Percentiles rank a stretch among this genome's conserved stretches.
Evolutionary conservation across 2,329 filamentous ascomycete genomes (phyloP).

Genomic region (Juglanconis juglandina): DNA sequence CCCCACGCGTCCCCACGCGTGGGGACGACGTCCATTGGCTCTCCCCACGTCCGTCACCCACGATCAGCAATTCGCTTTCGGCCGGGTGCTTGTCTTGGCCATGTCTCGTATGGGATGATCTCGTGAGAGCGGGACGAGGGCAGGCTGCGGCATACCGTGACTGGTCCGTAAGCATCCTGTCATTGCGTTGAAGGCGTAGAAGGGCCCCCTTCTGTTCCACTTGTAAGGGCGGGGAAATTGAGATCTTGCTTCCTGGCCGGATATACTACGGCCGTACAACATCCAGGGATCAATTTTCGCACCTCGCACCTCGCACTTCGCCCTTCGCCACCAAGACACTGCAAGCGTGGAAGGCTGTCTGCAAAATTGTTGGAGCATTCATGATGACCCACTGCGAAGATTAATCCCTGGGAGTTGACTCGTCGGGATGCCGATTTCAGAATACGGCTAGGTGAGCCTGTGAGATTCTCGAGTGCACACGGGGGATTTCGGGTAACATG

Average conservation of each 20-base stretch:
- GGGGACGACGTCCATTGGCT: neutral
- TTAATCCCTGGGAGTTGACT: neutral
- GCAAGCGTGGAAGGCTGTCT: too few relatives aligned
- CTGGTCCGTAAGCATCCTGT: too few relatives aligned
- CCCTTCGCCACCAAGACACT: too few relatives aligned
- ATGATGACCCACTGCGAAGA: too few relatives aligned
- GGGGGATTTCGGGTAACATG: neutral
- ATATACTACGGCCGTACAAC: neutral
- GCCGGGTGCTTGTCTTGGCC: neutral
- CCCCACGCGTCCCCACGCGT: conserved; percentile 3
- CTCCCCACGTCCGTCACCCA: neutral
- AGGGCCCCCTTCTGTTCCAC: neutral
- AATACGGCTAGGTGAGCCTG: neutral
- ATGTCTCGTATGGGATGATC: neutral
- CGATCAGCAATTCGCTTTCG: neutral
- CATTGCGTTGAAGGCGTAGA: too few relatives aligned
- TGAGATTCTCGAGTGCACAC: neutral
- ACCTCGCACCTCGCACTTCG: too few relatives aligned
- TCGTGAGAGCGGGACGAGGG: conserved; percentile 2
- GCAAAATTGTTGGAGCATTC: too few relatives aligned
- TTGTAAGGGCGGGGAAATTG: neutral
- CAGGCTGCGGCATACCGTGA: neutral
- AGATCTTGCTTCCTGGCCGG: neutral
- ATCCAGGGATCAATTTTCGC: too few relatives aligned
- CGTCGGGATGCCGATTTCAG: neutral